These are phyloP conservation scores for Seminavis robusta DNA, from an alignment of 108 stramenopile genomes.

Conservation along the genomic window DNA sequence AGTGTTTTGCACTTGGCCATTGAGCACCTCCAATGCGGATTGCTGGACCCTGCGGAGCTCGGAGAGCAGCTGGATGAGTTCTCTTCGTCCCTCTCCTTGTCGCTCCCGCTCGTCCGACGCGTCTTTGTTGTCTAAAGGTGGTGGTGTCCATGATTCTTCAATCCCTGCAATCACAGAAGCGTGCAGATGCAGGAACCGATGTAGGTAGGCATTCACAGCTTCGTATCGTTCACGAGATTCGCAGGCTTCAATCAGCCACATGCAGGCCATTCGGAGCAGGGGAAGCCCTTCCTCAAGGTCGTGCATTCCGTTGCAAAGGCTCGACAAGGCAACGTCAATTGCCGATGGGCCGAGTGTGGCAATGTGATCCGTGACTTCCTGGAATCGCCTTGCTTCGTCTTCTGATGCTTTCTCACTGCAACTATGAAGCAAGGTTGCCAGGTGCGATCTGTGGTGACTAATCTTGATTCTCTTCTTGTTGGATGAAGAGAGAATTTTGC, in stretches of 20 bases:
- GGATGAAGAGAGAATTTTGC: no score
- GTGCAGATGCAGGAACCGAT: conserved; percentile 81
- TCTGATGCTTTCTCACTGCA: conserved; percentile 27
- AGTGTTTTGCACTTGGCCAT: conserved; percentile 72
- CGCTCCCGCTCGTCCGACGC: conserved; percentile 11
- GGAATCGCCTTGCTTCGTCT: conserved; percentile 25
- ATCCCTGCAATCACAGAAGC: conserved; percentile 58
- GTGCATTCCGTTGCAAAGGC: conserved; percentile 79
- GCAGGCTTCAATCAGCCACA: conserved; percentile 74
- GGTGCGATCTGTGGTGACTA: conserved; percentile 57
- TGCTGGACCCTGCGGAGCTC: conserved; percentile 46
- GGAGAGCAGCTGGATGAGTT: conserved; percentile 41
- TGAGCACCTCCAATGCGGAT: conserved; percentile 47
- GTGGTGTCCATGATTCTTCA: conserved; percentile 21
- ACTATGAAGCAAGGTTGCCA: conserved; percentile 61
- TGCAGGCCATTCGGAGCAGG: conserved; percentile 54
- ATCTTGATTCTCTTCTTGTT: conserved; percentile 51
- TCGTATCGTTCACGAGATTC: conserved; percentile 75
- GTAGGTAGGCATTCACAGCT: conserved; percentile 84
- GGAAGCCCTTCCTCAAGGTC: conserved; percentile 83
- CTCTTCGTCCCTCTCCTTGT: conserved; percentile 28
- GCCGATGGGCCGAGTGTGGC: conserved; percentile 79
- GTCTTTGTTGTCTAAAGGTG: conserved; percentile 4
- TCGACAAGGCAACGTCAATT: conserved; percentile 89
- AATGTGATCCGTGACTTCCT: conserved; percentile 64